These are phyloP conservation scores for Chalciporus chontae DNA, from an alignment of 768 basidiomycete species.

Conservation along the genomic window DNA sequence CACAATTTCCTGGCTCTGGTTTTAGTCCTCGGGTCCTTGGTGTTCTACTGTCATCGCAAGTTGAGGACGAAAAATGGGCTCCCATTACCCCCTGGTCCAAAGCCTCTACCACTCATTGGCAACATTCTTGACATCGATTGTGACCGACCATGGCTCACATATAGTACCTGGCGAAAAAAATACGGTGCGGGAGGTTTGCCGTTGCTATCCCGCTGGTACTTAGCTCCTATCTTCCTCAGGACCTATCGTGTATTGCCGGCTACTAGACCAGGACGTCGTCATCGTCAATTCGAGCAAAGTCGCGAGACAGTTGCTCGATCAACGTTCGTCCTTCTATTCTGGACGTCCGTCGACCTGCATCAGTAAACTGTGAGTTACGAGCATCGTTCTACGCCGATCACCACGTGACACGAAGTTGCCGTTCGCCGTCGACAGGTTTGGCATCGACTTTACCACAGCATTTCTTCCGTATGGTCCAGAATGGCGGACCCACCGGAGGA, in stretches of 20 bases:
- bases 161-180: constrained; percentile 25
- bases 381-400: background rate
- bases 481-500: constrained; percentile 27
- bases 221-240: constrained; percentile 14
- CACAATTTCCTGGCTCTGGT: constrained; percentile 4
- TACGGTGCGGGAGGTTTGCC: constrained; percentile 18
- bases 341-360: constrained; percentile 22
- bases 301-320: constrained; percentile 27
- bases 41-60: background rate
- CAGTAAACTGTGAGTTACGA: constrained; percentile 20
- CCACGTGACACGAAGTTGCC: background rate
- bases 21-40: constrained; percentile 9
- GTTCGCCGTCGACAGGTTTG: constrained; percentile 17
- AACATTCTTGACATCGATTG: constrained; percentile 23
- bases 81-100: constrained; percentile 24
- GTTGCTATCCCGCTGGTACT: background rate
- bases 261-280: constrained; percentile 25
- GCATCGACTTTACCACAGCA: constrained; percentile 27
- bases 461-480: constrained; percentile 27
- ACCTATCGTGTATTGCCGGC: constrained; percentile 25
- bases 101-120: constrained; percentile 21
- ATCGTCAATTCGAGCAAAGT: constrained; percentile 26
- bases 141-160: constrained; percentile 25
- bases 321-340: constrained; percentile 29
- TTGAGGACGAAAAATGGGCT: constrained; percentile 4